Percentiles rank a stretch among this genome's conserved stretches.
phyloP scores from a whole-genome alignment of 1,284 basidiomycete genomes.

The Trichosporon asahii region DNA sequence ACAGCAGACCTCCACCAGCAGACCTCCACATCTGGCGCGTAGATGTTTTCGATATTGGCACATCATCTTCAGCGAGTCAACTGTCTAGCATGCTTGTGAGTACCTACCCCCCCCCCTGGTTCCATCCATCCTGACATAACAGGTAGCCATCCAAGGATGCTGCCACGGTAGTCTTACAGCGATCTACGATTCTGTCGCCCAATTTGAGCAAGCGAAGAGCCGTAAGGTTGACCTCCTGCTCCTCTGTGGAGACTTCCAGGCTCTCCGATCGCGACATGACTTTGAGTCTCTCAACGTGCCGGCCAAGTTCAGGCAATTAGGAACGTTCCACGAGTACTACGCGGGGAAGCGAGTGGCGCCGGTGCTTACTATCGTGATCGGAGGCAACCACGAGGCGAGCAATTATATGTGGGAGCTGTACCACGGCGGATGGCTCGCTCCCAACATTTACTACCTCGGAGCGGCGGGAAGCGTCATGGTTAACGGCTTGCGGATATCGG shows the following conservation, averaged over 20 bases:
- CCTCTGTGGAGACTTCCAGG: slow-evolving; percentile 84
- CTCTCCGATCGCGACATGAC: slow-evolving; percentile 80
- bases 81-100: slow-evolving; percentile 1
- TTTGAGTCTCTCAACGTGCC: slow-evolving; percentile 88
- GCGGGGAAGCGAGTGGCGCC: slow-evolving; percentile 76
- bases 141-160: slow-evolving; percentile 93
- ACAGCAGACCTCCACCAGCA: background rate
- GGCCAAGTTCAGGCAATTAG: slow-evolving; percentile 77
- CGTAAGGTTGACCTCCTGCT: slow-evolving; percentile 79
- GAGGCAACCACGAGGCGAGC: slow-evolving; percentile 96
- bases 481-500: slow-evolving; percentile 79
- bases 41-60: background rate
- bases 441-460: slow-evolving; percentile 95
- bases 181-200: slow-evolving; percentile 75
- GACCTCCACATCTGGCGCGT: background rate
- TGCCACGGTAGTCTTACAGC: slow-evolving; percentile 84
- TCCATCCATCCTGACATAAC: background rate
- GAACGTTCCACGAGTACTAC: slow-evolving; percentile 88
- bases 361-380: slow-evolving; percentile 87
- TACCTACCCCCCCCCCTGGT: background rate
- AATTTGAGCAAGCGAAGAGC: slow-evolving; percentile 61
- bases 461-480: slow-evolving; percentile 85
- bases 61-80: background rate
- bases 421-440: slow-evolving; percentile 93
- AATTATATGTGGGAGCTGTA: slow-evolving; percentile 98